Evolutionary conservation across 371 early-diverging fungal species (phyloP), one percentile per base, ranked within the genome.

Genomic region (Umbelopsis sp.): DNA sequence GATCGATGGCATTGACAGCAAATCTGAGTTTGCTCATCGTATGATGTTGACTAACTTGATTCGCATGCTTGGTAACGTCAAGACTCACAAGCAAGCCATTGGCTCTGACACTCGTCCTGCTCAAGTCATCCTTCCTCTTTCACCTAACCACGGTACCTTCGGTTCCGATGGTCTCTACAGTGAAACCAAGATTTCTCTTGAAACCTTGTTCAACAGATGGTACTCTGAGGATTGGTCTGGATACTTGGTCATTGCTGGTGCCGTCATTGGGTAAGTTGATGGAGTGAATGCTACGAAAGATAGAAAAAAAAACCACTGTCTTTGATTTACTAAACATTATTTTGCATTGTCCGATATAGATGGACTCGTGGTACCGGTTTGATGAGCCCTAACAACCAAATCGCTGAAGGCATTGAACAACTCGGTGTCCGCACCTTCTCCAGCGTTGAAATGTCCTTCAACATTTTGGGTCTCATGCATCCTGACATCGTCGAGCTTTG

Each of bases 361-460:
- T 98, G 98, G 97, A 98, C 98, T 44, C 92, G 97, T 74, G 97
- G 98, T 71, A 98, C 98, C 52, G 97, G 97, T 62, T 85, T 97
- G 75, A 97, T 97, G 97, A 87, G 87, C 62, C 87, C 88, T 65
- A 97, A 96, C 86, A 96, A 97, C 83, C 87, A 94, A 65, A 90
- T 96, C 63, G 93, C 97, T 44, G 93, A 95, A 75, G 94, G 94
- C 64, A 87, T 98, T 48, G 98, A 98, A 78, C 85, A 87, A 66
- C 83, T 91, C 44, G 97, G 97, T 67, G 93, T 95, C 32, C 91
- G 97, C 71, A 98, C 98, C 45, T 98, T 97, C 90, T 93, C 96
- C 38, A 77, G 93, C 50, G 86, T 85, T 70, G 98, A 97, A 77
- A 96, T 97, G 96, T 93, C 97, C 14, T 97, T 97, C 89, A 94